A percentile compares a stretch with the other conserved stretches of the same genome.
These are phyloP conservation scores for Colletotrichum sp. DNA, from an alignment of 2,329 filamentous ascomycete species.

Conservation along the genomic window DNA sequence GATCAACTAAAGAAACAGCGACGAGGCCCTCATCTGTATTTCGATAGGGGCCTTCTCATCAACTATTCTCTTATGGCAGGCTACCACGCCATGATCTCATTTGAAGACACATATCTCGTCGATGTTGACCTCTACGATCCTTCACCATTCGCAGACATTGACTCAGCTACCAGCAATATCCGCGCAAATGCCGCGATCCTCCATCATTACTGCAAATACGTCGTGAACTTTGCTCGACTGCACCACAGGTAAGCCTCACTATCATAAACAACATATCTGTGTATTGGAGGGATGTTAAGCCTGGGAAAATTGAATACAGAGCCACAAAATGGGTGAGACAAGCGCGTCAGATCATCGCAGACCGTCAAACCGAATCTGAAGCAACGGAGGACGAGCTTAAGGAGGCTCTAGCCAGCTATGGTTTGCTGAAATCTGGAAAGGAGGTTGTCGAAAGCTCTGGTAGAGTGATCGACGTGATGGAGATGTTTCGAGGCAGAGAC, in stretches of 20 bases:
- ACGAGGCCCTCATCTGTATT: background rate
- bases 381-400: background rate
- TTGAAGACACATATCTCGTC: background rate
- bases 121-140: conserved; percentile 1
- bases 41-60: background rate
- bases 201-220: background rate
- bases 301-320: background rate
- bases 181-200: conserved; percentile 8
- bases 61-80: background rate
- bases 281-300: background rate
- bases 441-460: background rate
- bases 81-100: background rate
- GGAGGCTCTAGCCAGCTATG: background rate
- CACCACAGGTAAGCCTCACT: background rate
- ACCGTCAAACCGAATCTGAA: background rate
- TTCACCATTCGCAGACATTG: background rate
- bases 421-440: background rate
- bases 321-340: conserved; percentile 1
- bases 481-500: background rate
- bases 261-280: background rate
- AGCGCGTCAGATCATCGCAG: background rate
- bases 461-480: background rate
- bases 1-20: background rate
- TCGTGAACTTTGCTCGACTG: background rate
- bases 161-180: background rate